phyloP scores from a whole-genome alignment of 495 filamentous ascomycete genomes.

The Hypoxylon perforatum region DNA sequence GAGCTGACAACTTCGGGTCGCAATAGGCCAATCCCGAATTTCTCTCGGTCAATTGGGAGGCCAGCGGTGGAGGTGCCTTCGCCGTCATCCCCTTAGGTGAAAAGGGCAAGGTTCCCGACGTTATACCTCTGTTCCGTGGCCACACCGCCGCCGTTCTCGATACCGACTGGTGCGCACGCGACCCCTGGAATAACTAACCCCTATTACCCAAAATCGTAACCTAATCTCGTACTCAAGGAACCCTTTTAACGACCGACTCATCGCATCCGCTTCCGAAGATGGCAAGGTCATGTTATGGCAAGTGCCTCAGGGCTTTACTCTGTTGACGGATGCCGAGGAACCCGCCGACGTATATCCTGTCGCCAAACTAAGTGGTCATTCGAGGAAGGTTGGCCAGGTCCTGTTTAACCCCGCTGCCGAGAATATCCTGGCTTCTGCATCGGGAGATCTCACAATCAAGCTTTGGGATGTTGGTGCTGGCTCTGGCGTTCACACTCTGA shows the following conservation, averaged over 20 bases:
- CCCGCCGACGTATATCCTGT: slow-evolving; percentile 82
- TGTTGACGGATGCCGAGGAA: slow-evolving; percentile 85
- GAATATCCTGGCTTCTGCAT: slow-evolving; percentile 93
- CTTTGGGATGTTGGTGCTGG: slow-evolving; percentile 94
- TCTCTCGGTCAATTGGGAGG: slow-evolving; percentile 97
- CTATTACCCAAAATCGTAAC: slow-evolving; percentile 45
- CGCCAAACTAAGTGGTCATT: slow-evolving; percentile 80
- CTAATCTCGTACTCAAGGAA: slow-evolving; percentile 68
- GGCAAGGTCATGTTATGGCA: slow-evolving; percentile 97
- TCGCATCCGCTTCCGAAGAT: slow-evolving; percentile 95
- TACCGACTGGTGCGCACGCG: slow-evolving; percentile 86
- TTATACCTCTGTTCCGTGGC: slow-evolving; percentile 92
- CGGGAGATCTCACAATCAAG: slow-evolving; percentile 94
- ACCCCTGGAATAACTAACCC: slow-evolving; percentile 37
- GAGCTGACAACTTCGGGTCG: slow-evolving; percentile 43
- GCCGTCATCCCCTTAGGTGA: slow-evolving; percentile 94
- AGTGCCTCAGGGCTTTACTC: slow-evolving; percentile 87
- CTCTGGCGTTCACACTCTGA: slow-evolving; percentile 74
- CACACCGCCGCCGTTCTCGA: slow-evolving; percentile 96
- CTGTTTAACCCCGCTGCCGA: slow-evolving; percentile 97
- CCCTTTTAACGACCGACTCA: slow-evolving; percentile 91
- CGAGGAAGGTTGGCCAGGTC: slow-evolving; percentile 93
- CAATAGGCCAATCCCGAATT: slow-evolving; percentile 91
- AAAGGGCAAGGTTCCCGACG: slow-evolving; percentile 88
- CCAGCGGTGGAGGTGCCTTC: slow-evolving; percentile 95